These are phyloP conservation scores for Acidiella bohemica DNA, from an alignment of 495 filamentous ascomycete species.

Conservation along the genomic window DNA sequence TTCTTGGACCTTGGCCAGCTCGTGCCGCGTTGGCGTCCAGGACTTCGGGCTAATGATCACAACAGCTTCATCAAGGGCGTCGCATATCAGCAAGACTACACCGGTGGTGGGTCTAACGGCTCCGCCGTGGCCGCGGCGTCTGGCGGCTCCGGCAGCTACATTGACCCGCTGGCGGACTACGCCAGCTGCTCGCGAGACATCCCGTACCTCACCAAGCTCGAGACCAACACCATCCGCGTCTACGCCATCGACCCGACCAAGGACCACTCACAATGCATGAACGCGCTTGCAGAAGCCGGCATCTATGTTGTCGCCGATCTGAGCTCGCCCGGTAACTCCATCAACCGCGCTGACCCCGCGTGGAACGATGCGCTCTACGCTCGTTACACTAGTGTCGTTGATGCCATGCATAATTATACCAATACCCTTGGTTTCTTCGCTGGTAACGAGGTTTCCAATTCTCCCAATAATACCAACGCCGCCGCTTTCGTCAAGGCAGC, in stretches of 20 bases:
- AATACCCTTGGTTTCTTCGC: slow-evolving; percentile 95
- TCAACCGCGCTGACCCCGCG: slow-evolving; percentile 61
- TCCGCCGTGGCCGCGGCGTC: not conserved
- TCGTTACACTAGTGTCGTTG: slow-evolving; percentile 73
- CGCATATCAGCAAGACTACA: slow-evolving; percentile 64
- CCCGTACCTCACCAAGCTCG: slow-evolving; percentile 58
- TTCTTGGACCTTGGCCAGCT: too few species aligned
- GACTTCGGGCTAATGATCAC: slow-evolving; percentile 3
- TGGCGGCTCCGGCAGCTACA: slow-evolving; percentile 31
- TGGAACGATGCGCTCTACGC: slow-evolving; percentile 67
- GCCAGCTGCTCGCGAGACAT: slow-evolving; percentile 66
- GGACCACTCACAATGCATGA: slow-evolving; percentile 79
- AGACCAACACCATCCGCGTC: slow-evolving; percentile 82
- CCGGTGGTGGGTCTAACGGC: slow-evolving; percentile 31
- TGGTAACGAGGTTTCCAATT: slow-evolving; percentile 92
- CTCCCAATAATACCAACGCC: slow-evolving; percentile 63
- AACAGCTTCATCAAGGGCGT: slow-evolving; percentile 65
- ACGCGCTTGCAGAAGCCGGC: slow-evolving; percentile 63
- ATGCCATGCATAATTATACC: slow-evolving; percentile 61
- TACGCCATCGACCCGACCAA: slow-evolving; percentile 74
- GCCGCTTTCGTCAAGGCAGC: slow-evolving; percentile 93
- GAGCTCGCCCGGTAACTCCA: slow-evolving; percentile 62
- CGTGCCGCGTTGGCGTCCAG: too few species aligned
- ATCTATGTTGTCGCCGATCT: slow-evolving; percentile 93
- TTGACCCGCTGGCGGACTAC: slow-evolving; percentile 59